A percentile compares a stretch with the other conserved stretches of the same genome.
Evolutionary conservation across 164 flowering plant genomes (phyloP).

Genomic region (Saururus chinensis): DNA sequence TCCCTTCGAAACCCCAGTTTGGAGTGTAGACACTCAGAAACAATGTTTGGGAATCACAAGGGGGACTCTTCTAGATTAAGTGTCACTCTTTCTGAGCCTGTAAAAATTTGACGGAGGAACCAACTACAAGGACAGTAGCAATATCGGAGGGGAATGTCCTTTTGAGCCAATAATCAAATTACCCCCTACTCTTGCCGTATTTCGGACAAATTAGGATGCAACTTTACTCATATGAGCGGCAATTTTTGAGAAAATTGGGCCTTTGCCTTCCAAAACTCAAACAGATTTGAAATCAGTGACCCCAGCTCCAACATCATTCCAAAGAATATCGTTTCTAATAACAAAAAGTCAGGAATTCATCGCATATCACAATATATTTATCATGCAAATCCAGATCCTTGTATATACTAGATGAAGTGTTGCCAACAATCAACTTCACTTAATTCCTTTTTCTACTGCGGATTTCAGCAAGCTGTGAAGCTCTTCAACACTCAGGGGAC

Average conservation of each 20-base stretch:
- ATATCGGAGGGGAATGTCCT: constrained; percentile 80
- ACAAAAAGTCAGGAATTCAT: constrained; percentile 52
- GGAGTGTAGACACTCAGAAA: constrained; percentile 60
- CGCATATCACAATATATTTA: constrained; percentile 64
- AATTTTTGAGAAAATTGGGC: constrained; percentile 40
- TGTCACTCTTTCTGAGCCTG: constrained; percentile 19
- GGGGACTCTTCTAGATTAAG: constrained; percentile 67
- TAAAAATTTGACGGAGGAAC: constrained; percentile 37
- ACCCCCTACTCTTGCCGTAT: constrained; percentile 88
- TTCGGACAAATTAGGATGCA: constrained; percentile 59
- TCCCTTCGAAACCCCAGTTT: constrained; percentile 17
- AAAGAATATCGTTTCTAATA: constrained; percentile 35
- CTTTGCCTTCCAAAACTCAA: constrained; percentile 32
- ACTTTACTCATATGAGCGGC: constrained; percentile 76
- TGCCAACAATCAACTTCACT: constrained; percentile 60
- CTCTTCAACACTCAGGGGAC: constrained; percentile 44
- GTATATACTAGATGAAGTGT: constrained; percentile 68
- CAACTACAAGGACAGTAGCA: constrained; percentile 68
- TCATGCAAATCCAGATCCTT: constrained; percentile 43
- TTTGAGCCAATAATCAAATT: constrained; percentile 86
- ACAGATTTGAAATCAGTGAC: constrained; percentile 67
- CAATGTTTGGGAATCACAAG: constrained; percentile 35
- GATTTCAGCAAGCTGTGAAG: constrained; percentile 28
- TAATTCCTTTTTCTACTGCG: constrained; percentile 5
- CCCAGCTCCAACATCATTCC: constrained; percentile 70